Base-by-base conservation (phyloP, 495 filamentous ascomycete species). In the Aspergillus cavernicola region DNA sequence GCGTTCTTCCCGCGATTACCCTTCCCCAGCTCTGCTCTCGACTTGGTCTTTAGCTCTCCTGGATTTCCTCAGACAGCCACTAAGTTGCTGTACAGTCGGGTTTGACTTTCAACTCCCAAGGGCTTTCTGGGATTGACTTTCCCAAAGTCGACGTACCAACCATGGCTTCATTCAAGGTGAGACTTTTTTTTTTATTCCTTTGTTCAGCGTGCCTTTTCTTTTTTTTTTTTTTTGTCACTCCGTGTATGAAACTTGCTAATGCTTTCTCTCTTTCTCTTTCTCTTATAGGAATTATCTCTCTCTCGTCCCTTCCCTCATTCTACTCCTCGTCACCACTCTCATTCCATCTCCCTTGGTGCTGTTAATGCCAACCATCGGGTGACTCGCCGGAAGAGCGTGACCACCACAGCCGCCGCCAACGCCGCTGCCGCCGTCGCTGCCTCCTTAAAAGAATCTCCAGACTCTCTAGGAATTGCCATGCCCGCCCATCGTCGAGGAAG, bases 331-430 rank as follows among this genome's bases (percentile, higher is more conserved):
- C 82, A 84, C 59, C 90, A 92, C 70, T 87, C 90, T 15, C 87
- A 95, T 66, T 92, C 88, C 13, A 75, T 89, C 47, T 89, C 90
- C 36, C 72, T 89, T 55, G 85, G 89, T 61, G 83, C 89, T 32
- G 79, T 90, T 71, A 92, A 90, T 71, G 66, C 84, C 61, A 82
- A 80, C 66, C 86, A 96, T 68, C 89, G 93, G 48, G 83, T 98
- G 55, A 91, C 88, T 54, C 89, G 93, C 56, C 81, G 93, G 51
- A 98, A 97, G 82, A 96, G 92, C 71, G 90, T 85, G 71, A 85
- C 91, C 57, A 89, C 88, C 46, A 85, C 81, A 28, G 82, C 85
- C 23, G 79, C 81, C 24, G 80, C 83, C 64, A 93, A 89, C 69
- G 83, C 86, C 13, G 86, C 83, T 16, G 88, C 88, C 15, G 88